phyloP scores from a whole-genome alignment of 202 grass and related monocot species.

The Panicum virgatum region DNA sequence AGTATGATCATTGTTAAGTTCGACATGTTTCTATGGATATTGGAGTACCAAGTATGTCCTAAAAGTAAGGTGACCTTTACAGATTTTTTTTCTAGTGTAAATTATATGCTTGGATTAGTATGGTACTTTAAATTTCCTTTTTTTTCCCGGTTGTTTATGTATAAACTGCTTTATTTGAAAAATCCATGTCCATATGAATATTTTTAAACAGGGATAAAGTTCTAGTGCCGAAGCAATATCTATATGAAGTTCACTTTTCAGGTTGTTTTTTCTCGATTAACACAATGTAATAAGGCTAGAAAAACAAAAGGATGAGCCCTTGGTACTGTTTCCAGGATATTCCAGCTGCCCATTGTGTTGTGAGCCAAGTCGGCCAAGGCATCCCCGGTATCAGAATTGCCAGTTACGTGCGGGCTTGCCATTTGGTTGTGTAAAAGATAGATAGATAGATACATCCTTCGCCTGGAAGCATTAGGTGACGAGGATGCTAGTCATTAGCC shows the following conservation, averaged over 20 bases:
- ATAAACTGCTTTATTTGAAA: too few relatives aligned
- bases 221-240: not conserved
- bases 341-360: not conserved
- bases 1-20: too few relatives aligned
- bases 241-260: not conserved
- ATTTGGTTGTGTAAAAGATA: not conserved
- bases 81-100: too few relatives aligned
- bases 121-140: too few relatives aligned
- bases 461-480: conserved; percentile 20
- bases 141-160: too few relatives aligned
- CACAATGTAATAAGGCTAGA: not conserved
- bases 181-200: too few relatives aligned
- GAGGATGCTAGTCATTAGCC: not conserved
- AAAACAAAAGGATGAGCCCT: not conserved
- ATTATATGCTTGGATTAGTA: too few relatives aligned
- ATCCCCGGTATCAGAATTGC: too few relatives aligned
- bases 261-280: not conserved
- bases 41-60: too few relatives aligned
- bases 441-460: conserved; percentile 28
- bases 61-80: too few relatives aligned
- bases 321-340: not conserved
- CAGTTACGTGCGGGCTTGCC: not conserved
- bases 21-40: too few relatives aligned
- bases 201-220: not conserved
- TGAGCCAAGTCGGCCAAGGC: not conserved